Evolutionary conservation across 345 rosid genomes (phyloP).

Genomic region (sweet orange (Citrus sinensis)): DVS_A1.0 CM039162.1:6534501-6535000

Average conservation of each 20-base stretch:
- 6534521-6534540: neutral
- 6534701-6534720: neutral
- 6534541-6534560: neutral
- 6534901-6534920: slow-evolving; percentile 41
- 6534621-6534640: neutral
- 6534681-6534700: neutral
- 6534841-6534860: neutral
- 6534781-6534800: neutral
- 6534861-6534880: neutral
- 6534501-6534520: neutral
- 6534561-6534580: neutral
- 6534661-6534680: neutral
- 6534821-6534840: neutral
- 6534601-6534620: neutral
- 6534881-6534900: slow-evolving; percentile 35
- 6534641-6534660: neutral
- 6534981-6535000: slow-evolving; percentile 54
- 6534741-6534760: neutral
- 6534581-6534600: neutral
- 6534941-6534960: slow-evolving; percentile 44
- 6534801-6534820: neutral
- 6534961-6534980: slow-evolving; percentile 49
- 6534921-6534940: slow-evolving; percentile 48
- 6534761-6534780: neutral
- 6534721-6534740: neutral